Conservation (phyloP, 306 rosid species). For the Gleditsia sinensis region DNA sequence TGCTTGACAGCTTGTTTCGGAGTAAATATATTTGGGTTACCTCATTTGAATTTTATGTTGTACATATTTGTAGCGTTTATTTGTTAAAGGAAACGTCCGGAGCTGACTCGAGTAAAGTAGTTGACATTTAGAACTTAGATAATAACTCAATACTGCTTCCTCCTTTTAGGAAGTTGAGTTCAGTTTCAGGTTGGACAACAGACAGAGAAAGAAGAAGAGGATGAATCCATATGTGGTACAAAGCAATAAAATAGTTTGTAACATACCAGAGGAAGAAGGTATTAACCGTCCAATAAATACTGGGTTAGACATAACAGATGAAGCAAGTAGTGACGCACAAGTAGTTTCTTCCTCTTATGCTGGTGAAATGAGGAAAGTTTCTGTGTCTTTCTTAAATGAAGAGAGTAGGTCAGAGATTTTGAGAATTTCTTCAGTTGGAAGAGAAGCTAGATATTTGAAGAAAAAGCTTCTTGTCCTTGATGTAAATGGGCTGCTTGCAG, state of each 20-base stretch:
- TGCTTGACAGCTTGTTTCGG: neutral
- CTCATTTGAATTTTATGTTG: neutral
- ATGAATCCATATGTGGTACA: constrained; percentile 26
- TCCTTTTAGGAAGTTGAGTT: neutral
- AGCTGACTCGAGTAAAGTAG: neutral
- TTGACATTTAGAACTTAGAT: too few relatives aligned
- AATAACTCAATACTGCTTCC: neutral
- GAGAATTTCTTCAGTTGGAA: constrained; percentile 40
- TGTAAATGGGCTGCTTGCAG: constrained; percentile 78
- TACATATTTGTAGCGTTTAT: constrained; percentile 1
- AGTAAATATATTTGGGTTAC: neutral
- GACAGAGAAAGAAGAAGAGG: constrained; percentile 29
- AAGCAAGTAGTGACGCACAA: constrained; percentile 21
- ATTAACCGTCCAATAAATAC: neutral
- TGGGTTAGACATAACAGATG: constrained; percentile 15
- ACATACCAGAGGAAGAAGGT: constrained; percentile 34
- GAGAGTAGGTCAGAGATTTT: constrained; percentile 28
- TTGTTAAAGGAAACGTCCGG: neutral
- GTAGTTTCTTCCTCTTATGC: constrained; percentile 24
- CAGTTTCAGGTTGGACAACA: constrained; percentile 1
- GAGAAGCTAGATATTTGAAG: constrained; percentile 36
- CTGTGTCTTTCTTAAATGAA: constrained; percentile 29
- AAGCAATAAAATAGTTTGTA: constrained; percentile 21
- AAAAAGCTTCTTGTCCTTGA: constrained; percentile 87
- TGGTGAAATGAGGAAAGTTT: constrained; percentile 12